phyloP scores from a whole-genome alignment of 2,329 filamentous ascomycete species.

The Trichoderma arundinaceum region DNA sequence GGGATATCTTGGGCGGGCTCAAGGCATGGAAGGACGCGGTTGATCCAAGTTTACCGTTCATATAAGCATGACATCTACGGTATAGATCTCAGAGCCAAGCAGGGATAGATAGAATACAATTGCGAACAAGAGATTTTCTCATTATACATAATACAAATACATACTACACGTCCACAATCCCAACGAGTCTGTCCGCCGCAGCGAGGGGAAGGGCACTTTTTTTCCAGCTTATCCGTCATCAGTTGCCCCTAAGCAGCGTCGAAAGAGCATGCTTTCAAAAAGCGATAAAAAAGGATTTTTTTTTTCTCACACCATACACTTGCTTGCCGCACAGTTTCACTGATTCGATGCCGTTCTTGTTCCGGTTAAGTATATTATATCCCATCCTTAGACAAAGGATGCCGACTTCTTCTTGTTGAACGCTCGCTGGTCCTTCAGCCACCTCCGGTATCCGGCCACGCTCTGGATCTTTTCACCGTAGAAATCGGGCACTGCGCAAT shows the following conservation, averaged over 20 bases:
- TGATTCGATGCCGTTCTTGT: background rate
- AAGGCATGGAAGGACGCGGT: slow-evolving; percentile 73
- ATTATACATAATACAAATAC: slow-evolving; percentile 38
- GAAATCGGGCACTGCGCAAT: slow-evolving; percentile 78
- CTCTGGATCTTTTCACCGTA: slow-evolving; percentile 98
- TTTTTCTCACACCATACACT: slow-evolving; percentile 6
- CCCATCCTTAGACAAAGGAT: slow-evolving; percentile 59
- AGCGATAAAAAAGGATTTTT: slow-evolving; percentile 1
- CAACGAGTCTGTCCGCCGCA: slow-evolving; percentile 29
- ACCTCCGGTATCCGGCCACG: slow-evolving; percentile 87
- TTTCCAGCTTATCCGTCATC: slow-evolving; percentile 22
- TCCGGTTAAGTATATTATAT: slow-evolving; percentile 42
- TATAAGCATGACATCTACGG: slow-evolving; percentile 41
- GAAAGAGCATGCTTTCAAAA: slow-evolving; percentile 16
- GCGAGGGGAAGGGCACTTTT: slow-evolving; percentile 12
- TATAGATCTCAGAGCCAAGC: background rate
- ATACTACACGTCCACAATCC: slow-evolving; percentile 30
- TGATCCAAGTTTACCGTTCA: slow-evolving; percentile 62
- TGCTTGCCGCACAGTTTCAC: background rate
- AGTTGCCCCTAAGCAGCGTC: slow-evolving; percentile 17
- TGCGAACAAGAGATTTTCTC: slow-evolving; percentile 39
- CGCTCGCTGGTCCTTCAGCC: slow-evolving; percentile 96
- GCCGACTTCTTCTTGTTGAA: slow-evolving; percentile 94
- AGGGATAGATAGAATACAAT: background rate
- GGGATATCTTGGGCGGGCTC: slow-evolving; percentile 75